These are phyloP conservation scores for Anthracocystis setariae DNA, from an alignment of 1,284 basidiomycete species.

Conservation along the genomic window DNA sequence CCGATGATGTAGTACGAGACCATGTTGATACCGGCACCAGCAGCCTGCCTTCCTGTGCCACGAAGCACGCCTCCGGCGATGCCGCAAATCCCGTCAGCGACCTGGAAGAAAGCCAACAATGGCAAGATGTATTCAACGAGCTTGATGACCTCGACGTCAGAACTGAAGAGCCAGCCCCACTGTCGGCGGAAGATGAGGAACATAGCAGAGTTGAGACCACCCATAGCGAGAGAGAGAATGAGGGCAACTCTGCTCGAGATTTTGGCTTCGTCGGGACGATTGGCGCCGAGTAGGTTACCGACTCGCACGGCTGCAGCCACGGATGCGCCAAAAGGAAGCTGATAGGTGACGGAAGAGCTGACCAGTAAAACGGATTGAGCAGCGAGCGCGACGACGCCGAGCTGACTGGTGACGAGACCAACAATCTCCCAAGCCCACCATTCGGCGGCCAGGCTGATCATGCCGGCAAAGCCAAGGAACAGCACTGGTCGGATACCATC, in stretches of 20 bases:
- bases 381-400: slow-evolving; percentile 70
- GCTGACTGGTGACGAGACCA: slow-evolving; percentile 63
- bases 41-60: slow-evolving; percentile 75
- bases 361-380: slow-evolving; percentile 78
- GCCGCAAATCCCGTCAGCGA: slow-evolving; percentile 77
- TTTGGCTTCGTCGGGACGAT: slow-evolving; percentile 64
- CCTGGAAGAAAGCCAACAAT: slow-evolving; percentile 74
- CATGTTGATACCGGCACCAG: slow-evolving; percentile 70
- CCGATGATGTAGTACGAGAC: slow-evolving; percentile 70
- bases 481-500: slow-evolving; percentile 50
- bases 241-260: slow-evolving; percentile 62
- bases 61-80: slow-evolving; percentile 81
- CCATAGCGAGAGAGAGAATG: slow-evolving; percentile 36
- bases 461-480: slow-evolving; percentile 57
- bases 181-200: slow-evolving; percentile 78
- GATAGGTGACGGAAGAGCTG: slow-evolving; percentile 80
- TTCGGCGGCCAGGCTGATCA: slow-evolving; percentile 79
- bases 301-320: slow-evolving; percentile 85
- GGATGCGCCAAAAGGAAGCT: slow-evolving; percentile 82
- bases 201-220: slow-evolving; percentile 72
- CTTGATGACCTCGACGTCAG: slow-evolving; percentile 77
- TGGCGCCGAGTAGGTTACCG: slow-evolving; percentile 70
- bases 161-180: slow-evolving; percentile 86
- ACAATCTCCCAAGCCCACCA: slow-evolving; percentile 92
- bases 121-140: slow-evolving; percentile 80